Evolutionary conservation across 352 stramenopile species (phyloP).

Genomic region (Phytophthora crassamura): DNA sequence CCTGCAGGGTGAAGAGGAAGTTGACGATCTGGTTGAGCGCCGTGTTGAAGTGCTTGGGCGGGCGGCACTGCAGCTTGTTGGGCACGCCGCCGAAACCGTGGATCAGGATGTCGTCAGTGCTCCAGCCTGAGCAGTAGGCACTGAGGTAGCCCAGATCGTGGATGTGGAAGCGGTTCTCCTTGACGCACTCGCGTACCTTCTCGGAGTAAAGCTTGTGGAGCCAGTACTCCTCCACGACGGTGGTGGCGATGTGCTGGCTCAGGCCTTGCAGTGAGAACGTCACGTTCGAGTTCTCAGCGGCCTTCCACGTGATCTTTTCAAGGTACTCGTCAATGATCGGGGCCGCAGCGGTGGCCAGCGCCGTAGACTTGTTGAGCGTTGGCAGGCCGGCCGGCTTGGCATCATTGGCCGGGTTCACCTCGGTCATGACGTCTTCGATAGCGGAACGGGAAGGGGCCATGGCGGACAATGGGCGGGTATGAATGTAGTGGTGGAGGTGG

Average conservation of each 20-base stretch:
- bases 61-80: constrained; percentile 40
- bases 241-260: constrained; percentile 41
- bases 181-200: constrained; percentile 30
- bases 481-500: not conserved
- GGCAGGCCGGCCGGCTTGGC: constrained; percentile 19
- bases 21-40: constrained; percentile 42
- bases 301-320: constrained; percentile 41
- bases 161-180: constrained; percentile 43
- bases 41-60: constrained; percentile 40
- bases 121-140: constrained; percentile 40
- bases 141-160: constrained; percentile 40
- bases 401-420: constrained; percentile 14
- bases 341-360: constrained; percentile 19
- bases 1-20: constrained; percentile 43
- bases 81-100: constrained; percentile 38
- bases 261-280: constrained; percentile 41
- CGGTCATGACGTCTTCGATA: constrained; percentile 20
- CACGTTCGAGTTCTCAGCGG: constrained; percentile 42
- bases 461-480: not conserved
- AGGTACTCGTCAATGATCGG: constrained; percentile 41
- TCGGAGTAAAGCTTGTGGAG: constrained; percentile 38
- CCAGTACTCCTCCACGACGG: constrained; percentile 39
- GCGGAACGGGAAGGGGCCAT: constrained; percentile 27
- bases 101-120: constrained; percentile 39
- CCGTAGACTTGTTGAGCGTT: constrained; percentile 24